phyloP scores from a whole-genome alignment of 345 rosid genomes.

The Angophora floribunda region DNA sequence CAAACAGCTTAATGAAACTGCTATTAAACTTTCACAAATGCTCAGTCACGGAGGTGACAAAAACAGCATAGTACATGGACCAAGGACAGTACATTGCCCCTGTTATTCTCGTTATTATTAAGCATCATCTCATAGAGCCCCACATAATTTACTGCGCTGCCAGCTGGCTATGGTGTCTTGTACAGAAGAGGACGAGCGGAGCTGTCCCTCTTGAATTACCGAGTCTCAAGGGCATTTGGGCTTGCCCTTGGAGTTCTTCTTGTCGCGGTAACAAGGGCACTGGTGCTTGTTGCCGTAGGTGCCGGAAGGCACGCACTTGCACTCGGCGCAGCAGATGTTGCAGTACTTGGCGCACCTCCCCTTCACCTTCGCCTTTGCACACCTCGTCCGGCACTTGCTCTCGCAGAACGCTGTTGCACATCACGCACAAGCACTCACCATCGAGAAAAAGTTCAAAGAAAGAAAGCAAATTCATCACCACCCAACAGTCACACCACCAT shows the following conservation, averaged over 20 bases:
- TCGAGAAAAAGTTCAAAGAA: neutral
- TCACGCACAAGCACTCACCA: neutral
- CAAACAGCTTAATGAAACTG: neutral
- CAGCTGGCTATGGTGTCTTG: neutral
- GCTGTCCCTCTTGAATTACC: neutral
- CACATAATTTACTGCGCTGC: neutral
- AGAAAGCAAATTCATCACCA: neutral
- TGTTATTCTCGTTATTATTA: neutral
- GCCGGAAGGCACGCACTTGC: constrained; percentile 52
- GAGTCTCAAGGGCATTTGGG: constrained; percentile 31
- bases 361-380: constrained; percentile 20
- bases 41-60: neutral
- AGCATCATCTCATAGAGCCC: neutral
- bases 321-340: constrained; percentile 32
- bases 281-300: constrained; percentile 32
- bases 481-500: neutral
- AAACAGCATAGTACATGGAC: neutral
- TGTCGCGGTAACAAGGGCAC: constrained; percentile 38
- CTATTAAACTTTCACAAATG: neutral
- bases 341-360: constrained; percentile 35
- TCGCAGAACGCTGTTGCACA: neutral
- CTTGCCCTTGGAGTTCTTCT: constrained; percentile 22
- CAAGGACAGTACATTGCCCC: neutral
- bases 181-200: neutral
- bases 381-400: constrained; percentile 25